Evolutionary conservation across 2,329 filamentous ascomycete genomes (phyloP).

Genomic region (Penicillium sp.): DNA sequence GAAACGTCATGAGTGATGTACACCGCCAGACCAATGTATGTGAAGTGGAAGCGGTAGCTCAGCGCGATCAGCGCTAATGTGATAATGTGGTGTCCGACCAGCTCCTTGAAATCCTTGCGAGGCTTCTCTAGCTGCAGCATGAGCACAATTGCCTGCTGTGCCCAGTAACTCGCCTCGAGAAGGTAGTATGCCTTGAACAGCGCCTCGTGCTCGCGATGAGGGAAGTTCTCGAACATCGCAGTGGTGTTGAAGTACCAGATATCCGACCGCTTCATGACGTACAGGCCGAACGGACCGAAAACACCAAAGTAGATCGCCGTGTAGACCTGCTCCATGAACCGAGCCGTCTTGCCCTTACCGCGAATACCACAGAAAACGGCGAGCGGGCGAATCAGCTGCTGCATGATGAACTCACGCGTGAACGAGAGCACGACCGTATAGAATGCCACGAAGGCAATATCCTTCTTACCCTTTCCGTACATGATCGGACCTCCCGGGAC

Average conservation of each 20-base stretch:
- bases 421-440: slow-evolving; percentile 90
- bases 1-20: slow-evolving; percentile 94
- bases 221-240: slow-evolving; percentile 87
- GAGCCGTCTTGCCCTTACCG: slow-evolving; percentile 74
- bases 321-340: slow-evolving; percentile 96
- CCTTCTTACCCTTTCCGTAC: slow-evolving; percentile 86
- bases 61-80: slow-evolving; percentile 79
- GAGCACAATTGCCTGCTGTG: slow-evolving; percentile 87
- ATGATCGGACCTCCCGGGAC: slow-evolving; percentile 55
- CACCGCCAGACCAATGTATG: slow-evolving; percentile 88
- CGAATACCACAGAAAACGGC: slow-evolving; percentile 69
- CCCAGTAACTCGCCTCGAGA: slow-evolving; percentile 92
- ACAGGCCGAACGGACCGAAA: slow-evolving; percentile 80
- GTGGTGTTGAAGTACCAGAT: slow-evolving; percentile 94
- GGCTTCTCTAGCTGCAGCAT: slow-evolving; percentile 87
- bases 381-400: slow-evolving; percentile 76
- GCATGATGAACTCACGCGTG: slow-evolving; percentile 95
- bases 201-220: slow-evolving; percentile 76
- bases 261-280: slow-evolving; percentile 86
- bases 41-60: slow-evolving; percentile 96
- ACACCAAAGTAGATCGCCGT: slow-evolving; percentile 86
- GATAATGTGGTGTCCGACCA: slow-evolving; percentile 88
- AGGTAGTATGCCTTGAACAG: slow-evolving; percentile 95
- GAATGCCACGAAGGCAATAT: slow-evolving; percentile 84
- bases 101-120: slow-evolving; percentile 90